Base-by-base conservation (phyloP, 441 rosid genomes). In the Croton laevigatus region DNA sequence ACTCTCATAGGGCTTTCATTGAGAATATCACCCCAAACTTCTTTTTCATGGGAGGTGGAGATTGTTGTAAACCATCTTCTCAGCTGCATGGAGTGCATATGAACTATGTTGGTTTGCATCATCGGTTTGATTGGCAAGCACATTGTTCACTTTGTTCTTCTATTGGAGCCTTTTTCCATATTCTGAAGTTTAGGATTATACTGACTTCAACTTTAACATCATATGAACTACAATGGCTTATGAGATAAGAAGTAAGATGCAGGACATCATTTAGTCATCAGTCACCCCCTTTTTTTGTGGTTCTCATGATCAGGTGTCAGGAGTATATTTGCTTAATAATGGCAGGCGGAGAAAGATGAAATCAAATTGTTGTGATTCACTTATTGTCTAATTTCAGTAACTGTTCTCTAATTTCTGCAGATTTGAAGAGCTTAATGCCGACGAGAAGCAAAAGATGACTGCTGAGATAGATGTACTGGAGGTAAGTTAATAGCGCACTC, bases 381-480 rank as follows among this genome's bases (percentile, higher is more conserved):
- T 38, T 5, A 8, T 45, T 42, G 53, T 36, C 5, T 10, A 22
- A 70, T 10, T 8, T 17, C 52, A 52, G 16, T 42, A 61, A 17
- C n/a, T 34, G 45, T 34, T 49, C 55, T 67, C 4, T 23, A 10
- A 40, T 75, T 48, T 23, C 38, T 65, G 65, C 88, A 94, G 98
- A 79, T 86, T 75, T 71, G 91, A 88, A 49, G 83, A 76, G 77
- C 78, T 83, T 27, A 65, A 51, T 72, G 77, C 45, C 63, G 81
- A 82, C 48, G 79, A 83, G 80, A 86, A 78, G 77, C 85, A 65
- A 82, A 81, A 85, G 66, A 74, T 83, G 68, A 61, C 80, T 17
- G 58, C 80, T 5, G 62, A 69, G 52, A 76, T 89, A 59, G 69
- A 74, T 69, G 87, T 84, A 61, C 66, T 94, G 42, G 89, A 90